phyloP scores from a whole-genome alignment of 257 asterid genomes.

The Parsonsia alboflavescens region DNA sequence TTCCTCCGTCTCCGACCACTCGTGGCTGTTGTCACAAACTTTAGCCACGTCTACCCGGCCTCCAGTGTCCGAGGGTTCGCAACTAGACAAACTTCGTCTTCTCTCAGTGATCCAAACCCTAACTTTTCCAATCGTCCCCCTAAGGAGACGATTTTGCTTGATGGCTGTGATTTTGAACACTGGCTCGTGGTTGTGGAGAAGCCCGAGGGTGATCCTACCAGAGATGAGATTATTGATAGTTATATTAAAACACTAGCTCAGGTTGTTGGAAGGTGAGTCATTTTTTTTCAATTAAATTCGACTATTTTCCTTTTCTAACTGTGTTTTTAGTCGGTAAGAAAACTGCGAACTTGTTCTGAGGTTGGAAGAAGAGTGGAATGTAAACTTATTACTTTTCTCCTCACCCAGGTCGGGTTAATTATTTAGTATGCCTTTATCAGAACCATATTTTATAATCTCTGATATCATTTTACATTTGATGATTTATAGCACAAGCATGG shows the following conservation, averaged over 20 bases:
- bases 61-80: slow-evolving; percentile 48
- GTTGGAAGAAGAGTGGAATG: neutral
- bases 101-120: slow-evolving; percentile 79
- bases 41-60: slow-evolving; percentile 30
- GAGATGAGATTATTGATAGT: slow-evolving; percentile 72
- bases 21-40: slow-evolving; percentile 29
- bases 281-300: too few species aligned
- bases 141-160: slow-evolving; percentile 87
- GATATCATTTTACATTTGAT: neutral
- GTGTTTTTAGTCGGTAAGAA: neutral
- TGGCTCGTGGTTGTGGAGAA: slow-evolving; percentile 95
- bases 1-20: slow-evolving; percentile 65
- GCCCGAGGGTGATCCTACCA: slow-evolving; percentile 65
- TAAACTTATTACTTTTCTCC: too few species aligned
- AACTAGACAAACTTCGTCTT: slow-evolving; percentile 57
- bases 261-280: slow-evolving; percentile 68
- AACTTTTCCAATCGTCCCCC: slow-evolving; percentile 97
- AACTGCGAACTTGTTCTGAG: neutral
- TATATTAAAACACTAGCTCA: slow-evolving; percentile 72
- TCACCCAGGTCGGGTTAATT: neutral
- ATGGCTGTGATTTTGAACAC: slow-evolving; percentile 97
- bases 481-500: neutral
- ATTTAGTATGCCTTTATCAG: neutral
- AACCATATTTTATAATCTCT: neutral
- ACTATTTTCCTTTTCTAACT: neutral